phyloP scores from a whole-genome alignment of 2,329 filamentous ascomycete species.

The Neofusicoccum cordaticola region DNA sequence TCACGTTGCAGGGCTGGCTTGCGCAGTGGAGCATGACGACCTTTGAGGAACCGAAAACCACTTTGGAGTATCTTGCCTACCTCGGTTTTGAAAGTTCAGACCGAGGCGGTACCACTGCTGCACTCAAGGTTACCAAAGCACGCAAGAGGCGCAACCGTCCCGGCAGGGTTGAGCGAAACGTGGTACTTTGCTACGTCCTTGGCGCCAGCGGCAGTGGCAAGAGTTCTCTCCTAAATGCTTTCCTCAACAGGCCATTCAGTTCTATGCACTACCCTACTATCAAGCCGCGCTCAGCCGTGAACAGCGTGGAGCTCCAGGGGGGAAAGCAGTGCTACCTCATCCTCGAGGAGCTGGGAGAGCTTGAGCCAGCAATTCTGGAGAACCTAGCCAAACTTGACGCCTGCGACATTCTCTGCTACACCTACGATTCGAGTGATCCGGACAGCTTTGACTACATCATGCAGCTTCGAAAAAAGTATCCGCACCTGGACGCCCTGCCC shows the following conservation, averaged over 20 bases:
- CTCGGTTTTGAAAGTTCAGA: slow-evolving; percentile 86
- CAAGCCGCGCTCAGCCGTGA: slow-evolving; percentile 88
- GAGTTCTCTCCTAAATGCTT: slow-evolving; percentile 84
- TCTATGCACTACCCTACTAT: slow-evolving; percentile 88
- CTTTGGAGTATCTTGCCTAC: slow-evolving; percentile 92
- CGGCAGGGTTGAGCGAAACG: slow-evolving; percentile 86
- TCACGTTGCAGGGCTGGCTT: slow-evolving; percentile 95
- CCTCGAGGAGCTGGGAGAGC: slow-evolving; percentile 87
- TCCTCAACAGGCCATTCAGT: slow-evolving; percentile 84
- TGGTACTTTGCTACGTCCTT: slow-evolving; percentile 89
- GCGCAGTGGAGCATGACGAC: slow-evolving; percentile 99
- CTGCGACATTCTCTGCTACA: slow-evolving; percentile 91
- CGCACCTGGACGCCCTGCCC: slow-evolving; percentile 83
- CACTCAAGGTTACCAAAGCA: slow-evolving; percentile 88
- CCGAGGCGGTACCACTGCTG: slow-evolving; percentile 71
- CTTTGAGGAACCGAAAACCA: slow-evolving; percentile 91
- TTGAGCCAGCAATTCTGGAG: slow-evolving; percentile 92
- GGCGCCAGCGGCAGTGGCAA: slow-evolving; percentile 86
- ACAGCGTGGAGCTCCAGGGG: slow-evolving; percentile 91
- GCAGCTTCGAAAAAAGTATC: slow-evolving; percentile 71
- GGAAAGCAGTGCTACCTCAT: slow-evolving; percentile 98
- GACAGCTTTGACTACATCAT: slow-evolving; percentile 94
- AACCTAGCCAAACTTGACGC: slow-evolving; percentile 87
- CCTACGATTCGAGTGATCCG: slow-evolving; percentile 94
- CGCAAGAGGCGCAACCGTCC: slow-evolving; percentile 80